Conservation (phyloP, 768 basidiomycete species). For the Xerocomus spinulosus region DNA sequence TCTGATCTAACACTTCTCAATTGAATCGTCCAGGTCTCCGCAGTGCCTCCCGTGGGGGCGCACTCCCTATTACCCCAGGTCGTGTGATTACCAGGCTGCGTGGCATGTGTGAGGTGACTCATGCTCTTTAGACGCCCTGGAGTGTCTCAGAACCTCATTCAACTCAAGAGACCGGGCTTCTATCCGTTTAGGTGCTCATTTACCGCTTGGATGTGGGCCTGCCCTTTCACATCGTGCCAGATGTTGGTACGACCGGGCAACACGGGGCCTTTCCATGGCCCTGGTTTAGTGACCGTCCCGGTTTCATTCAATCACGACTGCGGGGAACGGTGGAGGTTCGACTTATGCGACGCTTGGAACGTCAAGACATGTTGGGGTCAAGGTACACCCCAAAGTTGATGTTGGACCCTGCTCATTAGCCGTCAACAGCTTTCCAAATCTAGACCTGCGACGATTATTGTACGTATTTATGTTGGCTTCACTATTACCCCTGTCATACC, state of each 20-base stretch:
- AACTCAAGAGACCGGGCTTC: constrained; percentile 2
- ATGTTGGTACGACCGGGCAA: constrained; percentile 3
- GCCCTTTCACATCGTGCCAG: constrained; percentile 9
- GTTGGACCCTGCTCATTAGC: constrained; percentile 5
- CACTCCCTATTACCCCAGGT: constrained; percentile 30
- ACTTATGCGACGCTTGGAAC: neutral
- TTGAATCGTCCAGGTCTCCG: constrained; percentile 14
- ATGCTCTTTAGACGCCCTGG: neutral
- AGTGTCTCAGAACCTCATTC: constrained; percentile 8
- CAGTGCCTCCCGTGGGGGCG: constrained; percentile 19
- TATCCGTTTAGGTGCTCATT: constrained; percentile 5
- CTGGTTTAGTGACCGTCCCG: neutral
- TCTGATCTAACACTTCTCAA: constrained; percentile 14
- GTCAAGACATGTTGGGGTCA: neutral
- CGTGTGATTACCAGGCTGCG: constrained; percentile 18
- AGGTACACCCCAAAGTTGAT: constrained; percentile 8
- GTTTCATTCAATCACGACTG: constrained; percentile 5
- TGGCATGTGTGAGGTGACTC: constrained; percentile 11
- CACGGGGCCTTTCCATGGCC: neutral
- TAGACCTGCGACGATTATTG: constrained; percentile 9
- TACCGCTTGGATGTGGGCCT: neutral
- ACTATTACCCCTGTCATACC: constrained; percentile 18
- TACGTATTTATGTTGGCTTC: constrained; percentile 25
- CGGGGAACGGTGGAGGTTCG: constrained; percentile 1
- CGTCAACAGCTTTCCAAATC: constrained; percentile 20